These are phyloP conservation scores for Cornus florida DNA, from an alignment of 148 eudicot species.

Conservation along the genomic window DNA sequence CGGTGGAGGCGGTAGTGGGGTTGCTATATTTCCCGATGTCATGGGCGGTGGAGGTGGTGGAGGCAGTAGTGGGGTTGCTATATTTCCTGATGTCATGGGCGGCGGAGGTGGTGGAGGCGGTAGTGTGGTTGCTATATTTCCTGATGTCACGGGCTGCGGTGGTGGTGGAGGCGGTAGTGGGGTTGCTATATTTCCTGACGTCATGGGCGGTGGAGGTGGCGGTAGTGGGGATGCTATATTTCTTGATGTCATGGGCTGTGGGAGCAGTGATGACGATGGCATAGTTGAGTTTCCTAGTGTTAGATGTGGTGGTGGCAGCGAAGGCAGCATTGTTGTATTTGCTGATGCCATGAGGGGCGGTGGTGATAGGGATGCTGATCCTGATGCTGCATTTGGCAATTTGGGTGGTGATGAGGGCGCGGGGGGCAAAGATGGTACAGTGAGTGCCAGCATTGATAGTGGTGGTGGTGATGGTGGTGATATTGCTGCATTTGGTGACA, in stretches of 20 bases:
- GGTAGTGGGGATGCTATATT: no score
- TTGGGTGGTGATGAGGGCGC: neutral
- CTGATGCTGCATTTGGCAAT: neutral
- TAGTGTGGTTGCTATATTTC: neutral
- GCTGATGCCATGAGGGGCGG: no score
- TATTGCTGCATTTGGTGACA: no score
- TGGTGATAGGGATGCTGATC: slow-evolving; percentile 21
- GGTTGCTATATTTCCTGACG: neutral
- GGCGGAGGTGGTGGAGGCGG: slow-evolving; percentile 32
- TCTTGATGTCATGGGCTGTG: no score
- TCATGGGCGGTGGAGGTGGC: neutral
- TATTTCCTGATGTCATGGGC: neutral
- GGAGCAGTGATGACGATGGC: no score
- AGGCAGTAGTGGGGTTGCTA: neutral
- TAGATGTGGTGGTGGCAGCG: no score
- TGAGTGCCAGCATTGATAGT: no score
- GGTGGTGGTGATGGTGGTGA: no score
- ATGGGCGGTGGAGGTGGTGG: slow-evolving; percentile 18
- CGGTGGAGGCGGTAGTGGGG: slow-evolving; percentile 19
- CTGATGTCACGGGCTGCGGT: neutral
- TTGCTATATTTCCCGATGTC: neutral
- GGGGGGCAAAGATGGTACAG: no score
- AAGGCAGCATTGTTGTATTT: no score
- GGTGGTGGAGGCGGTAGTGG: slow-evolving; percentile 25
- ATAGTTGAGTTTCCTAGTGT: no score